A percentile compares a stretch with the other conserved stretches of the same genome.
Evolutionary conservation across 2,329 filamentous ascomycete genomes (phyloP).

Genomic region (Epichloe typhina): DNA sequence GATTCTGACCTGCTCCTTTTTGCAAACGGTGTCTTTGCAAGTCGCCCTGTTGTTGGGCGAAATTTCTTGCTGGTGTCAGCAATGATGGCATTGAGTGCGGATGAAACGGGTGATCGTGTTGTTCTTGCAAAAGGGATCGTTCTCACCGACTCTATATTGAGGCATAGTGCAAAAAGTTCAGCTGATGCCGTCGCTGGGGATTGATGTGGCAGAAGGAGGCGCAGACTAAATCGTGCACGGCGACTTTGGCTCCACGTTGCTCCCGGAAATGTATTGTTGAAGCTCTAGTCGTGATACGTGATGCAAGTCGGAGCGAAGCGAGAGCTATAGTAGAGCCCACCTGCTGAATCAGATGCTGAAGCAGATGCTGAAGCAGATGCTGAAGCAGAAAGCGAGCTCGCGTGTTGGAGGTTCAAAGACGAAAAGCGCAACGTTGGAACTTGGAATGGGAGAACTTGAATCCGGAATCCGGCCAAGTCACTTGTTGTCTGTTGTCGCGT

Average conservation of each 20-base stretch:
- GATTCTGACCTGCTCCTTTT: slow-evolving; percentile 56
- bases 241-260: neutral
- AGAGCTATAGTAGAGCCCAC: too few species aligned
- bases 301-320: neutral
- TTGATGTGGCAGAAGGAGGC: neutral
- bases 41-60: slow-evolving; percentile 58
- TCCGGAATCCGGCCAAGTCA: too few species aligned
- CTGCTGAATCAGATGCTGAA: neutral
- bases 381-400: neutral
- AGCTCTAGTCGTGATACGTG: too few species aligned
- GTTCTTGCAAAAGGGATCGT: neutral
- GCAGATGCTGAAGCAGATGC: neutral
- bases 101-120: neutral
- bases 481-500: neutral
- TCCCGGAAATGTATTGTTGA: neutral
- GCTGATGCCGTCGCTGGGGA: neutral
- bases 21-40: slow-evolving; percentile 65
- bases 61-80: slow-evolving; percentile 42
- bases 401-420: too few species aligned
- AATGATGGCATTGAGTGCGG: neutral
- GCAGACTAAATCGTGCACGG: neutral
- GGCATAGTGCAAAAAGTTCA: slow-evolving; percentile 18
- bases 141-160: slow-evolving; percentile 34
- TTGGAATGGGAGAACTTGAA: neutral
- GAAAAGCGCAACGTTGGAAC: neutral